Evolutionary conservation across 1,139 yeast genomes (phyloP).

Genomic region (Yamadazyma friedrichii): DNA sequence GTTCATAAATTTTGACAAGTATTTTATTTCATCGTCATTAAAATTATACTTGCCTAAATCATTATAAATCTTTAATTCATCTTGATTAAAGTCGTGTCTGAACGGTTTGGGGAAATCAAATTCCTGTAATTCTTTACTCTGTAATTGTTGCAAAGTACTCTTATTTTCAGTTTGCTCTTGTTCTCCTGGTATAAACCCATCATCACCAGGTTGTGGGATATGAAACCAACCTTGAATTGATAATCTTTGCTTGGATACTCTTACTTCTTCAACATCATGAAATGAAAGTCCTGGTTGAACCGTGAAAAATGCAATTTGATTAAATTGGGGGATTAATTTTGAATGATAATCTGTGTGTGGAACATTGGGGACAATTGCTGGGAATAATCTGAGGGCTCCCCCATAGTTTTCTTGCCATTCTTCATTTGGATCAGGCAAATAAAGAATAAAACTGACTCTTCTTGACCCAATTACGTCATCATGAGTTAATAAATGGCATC

Average conservation of each 20-base stretch:
- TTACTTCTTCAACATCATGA: conserved; percentile 97
- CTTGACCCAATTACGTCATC: conserved; percentile 98
- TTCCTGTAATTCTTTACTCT: conserved; percentile 72
- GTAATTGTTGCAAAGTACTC: conserved; percentile 79
- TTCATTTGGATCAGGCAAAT: conserved; percentile 89
- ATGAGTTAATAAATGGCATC: conserved; percentile 92
- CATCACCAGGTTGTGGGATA: conserved; percentile 90
- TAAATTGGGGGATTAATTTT: conserved; percentile 86
- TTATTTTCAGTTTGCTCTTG: conserved; percentile 73
- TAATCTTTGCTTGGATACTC: conserved; percentile 82
- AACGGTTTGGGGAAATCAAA: conserved; percentile 73
- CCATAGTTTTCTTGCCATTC: conserved; percentile 88
- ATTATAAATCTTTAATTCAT: conserved; percentile 28
- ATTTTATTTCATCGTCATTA: conserved; percentile 38
- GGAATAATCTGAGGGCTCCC: conserved; percentile 85
- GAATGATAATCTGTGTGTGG: conserved; percentile 76
- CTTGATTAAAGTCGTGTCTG: conserved; percentile 32
- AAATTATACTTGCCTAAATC: conserved; percentile 20
- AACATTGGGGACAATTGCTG: conserved; percentile 83
- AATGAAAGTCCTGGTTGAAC: conserved; percentile 96
- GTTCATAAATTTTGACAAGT: conserved; percentile 55
- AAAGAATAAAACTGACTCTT: conserved; percentile 87
- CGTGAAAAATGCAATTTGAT: conserved; percentile 92
- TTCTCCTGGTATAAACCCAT: conserved; percentile 77
- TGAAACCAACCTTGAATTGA: conserved; percentile 99